phyloP scores from a whole-genome alignment of 2,329 filamentous ascomycete genomes.

The Triangularia setosa region DNA sequence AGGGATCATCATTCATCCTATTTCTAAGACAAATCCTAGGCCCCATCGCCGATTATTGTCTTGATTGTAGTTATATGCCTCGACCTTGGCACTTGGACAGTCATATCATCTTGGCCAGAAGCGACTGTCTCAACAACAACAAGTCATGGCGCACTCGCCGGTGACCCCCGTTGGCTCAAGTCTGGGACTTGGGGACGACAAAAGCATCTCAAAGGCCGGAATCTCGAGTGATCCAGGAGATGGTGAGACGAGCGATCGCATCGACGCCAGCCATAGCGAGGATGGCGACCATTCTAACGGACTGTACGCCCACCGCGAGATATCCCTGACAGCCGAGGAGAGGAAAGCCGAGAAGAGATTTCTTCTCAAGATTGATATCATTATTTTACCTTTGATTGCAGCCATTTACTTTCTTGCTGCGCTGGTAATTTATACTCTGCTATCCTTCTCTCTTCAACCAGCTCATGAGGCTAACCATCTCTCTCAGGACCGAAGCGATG shows the following conservation, averaged over 20 bases:
- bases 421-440: neutral
- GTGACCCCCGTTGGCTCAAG: neutral
- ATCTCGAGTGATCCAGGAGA: neutral
- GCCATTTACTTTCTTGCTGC: conserved; percentile 11
- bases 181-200: neutral
- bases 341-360: conserved; percentile 8
- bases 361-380: conserved; percentile 9
- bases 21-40: neutral
- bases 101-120: neutral
- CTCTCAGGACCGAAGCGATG: conserved; percentile 10
- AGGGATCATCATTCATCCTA: neutral
- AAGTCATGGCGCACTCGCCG: neutral
- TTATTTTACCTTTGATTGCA: conserved; percentile 7
- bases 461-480: neutral
- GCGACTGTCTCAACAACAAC: neutral
- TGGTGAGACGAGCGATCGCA: neutral
- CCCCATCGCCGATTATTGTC: neutral
- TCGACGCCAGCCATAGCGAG: neutral
- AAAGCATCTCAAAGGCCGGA: neutral
- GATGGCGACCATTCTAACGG: neutral
- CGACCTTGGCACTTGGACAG: neutral
- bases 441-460: neutral
- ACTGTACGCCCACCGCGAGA: neutral
- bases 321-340: neutral
- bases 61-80: neutral